phyloP scores from a whole-genome alignment of 2,329 filamentous ascomycete species.

The Cercospora zeae-maydis region DNA sequence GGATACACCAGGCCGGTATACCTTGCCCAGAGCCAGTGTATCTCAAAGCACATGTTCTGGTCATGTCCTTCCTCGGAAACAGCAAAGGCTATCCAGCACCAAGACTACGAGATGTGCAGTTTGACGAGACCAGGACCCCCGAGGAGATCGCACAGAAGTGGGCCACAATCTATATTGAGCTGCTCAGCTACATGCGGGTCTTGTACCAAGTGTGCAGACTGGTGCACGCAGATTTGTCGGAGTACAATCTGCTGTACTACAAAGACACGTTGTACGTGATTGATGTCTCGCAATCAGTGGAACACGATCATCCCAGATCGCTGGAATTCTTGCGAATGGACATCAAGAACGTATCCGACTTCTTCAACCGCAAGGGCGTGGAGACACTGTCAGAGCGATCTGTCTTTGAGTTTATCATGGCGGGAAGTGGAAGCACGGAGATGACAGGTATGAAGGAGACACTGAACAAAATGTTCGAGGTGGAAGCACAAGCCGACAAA shows the following conservation, averaged over 20 bases:
- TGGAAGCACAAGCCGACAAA: conserved; percentile 49
- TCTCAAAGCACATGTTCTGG: conserved; percentile 88
- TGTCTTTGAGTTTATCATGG: conserved; percentile 81
- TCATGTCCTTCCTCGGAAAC: conserved; percentile 91
- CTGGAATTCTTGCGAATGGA: conserved; percentile 96
- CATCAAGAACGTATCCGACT: conserved; percentile 93
- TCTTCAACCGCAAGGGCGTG: conserved; percentile 83
- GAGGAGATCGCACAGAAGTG: conserved; percentile 63
- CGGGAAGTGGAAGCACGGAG: conserved; percentile 57
- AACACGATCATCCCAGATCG: conserved; percentile 89
- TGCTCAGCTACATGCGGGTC: conserved; percentile 82
- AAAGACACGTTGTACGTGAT: conserved; percentile 82
- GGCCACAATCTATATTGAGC: conserved; percentile 73
- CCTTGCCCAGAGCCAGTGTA: conserved; percentile 85
- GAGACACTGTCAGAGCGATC: conserved; percentile 72
- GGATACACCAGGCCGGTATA: conserved; percentile 79
- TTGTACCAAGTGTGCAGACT: conserved; percentile 90
- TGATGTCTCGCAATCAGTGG: conserved; percentile 95
- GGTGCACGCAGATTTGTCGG: conserved; percentile 93
- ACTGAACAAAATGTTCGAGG: conserved; percentile 65
- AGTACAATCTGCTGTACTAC: conserved; percentile 96
- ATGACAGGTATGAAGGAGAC: conserved; percentile 58
- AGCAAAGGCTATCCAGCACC: conserved; percentile 84
- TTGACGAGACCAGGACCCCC: conserved; percentile 54
- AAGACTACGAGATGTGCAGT: conserved; percentile 77